Evolutionary conservation across 805 yeast genomes (phyloP).

Genomic region (Sugiyamaella mastotermitis): DNA sequence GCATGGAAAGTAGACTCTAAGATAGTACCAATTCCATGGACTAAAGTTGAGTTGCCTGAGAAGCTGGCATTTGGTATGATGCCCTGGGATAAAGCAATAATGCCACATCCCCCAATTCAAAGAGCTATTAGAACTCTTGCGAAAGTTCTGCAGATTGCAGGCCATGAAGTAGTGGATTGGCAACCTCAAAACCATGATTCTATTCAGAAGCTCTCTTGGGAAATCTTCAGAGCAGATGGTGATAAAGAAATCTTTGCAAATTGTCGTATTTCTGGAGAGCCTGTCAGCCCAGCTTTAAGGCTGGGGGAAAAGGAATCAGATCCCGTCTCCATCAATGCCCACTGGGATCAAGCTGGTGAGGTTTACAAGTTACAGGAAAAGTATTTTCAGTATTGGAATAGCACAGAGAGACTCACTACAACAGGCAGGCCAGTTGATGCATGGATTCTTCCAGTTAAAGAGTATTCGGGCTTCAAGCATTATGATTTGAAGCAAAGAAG

Average conservation of each 20-base stretch:
- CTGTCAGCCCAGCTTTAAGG: neutral
- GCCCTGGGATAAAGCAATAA: constrained; percentile 37
- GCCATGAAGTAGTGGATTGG: constrained; percentile 37
- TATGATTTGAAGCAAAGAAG: constrained; percentile 38
- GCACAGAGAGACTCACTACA: constrained; percentile 4
- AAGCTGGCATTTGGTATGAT: constrained; percentile 40
- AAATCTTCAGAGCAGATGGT: constrained; percentile 16
- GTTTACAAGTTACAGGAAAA: constrained; percentile 21
- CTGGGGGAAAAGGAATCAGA: constrained; percentile 5
- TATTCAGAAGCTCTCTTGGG: constrained; percentile 25
- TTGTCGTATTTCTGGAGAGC: constrained; percentile 58
- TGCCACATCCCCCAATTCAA: constrained; percentile 44
- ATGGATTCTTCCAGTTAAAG: constrained; percentile 6
- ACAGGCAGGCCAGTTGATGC: constrained; percentile 8
- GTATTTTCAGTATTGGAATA: constrained; percentile 38
- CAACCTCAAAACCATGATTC: neutral
- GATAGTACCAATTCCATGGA: constrained; percentile 33
- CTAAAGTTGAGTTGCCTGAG: constrained; percentile 21
- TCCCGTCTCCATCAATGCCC: constrained; percentile 6
- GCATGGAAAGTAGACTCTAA: constrained; percentile 42
- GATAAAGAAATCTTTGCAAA: constrained; percentile 44
- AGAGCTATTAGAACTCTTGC: constrained; percentile 28
- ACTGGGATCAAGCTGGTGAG: neutral
- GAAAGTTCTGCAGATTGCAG: constrained; percentile 26
- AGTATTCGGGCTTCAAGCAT: constrained; percentile 8